Percentiles rank a stretch among this genome's conserved stretches.
Conservation (phyloP, 371 early-diverging fungal species). For the Batkoa obscura region DNA sequence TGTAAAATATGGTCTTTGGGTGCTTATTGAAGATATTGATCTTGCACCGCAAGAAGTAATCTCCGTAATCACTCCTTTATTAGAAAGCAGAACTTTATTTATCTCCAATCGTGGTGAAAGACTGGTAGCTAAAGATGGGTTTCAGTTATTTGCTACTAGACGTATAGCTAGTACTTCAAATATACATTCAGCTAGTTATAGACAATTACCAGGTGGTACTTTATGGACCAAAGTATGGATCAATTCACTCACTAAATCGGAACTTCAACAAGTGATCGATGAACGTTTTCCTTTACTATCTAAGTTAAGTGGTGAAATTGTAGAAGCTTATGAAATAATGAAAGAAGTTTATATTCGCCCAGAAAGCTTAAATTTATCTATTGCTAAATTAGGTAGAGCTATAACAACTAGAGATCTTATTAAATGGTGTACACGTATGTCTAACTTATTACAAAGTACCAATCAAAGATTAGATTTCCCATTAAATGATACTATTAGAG, state of each 20-base stretch:
- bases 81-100: slow-evolving; percentile 85
- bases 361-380: slow-evolving; percentile 20
- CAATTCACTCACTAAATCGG: slow-evolving; percentile 34
- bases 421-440: slow-evolving; percentile 69
- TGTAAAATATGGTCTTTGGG: slow-evolving; percentile 91
- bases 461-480: slow-evolving; percentile 13
- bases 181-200: slow-evolving; percentile 18
- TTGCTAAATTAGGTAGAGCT: slow-evolving; percentile 32
- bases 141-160: slow-evolving; percentile 92
- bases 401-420: slow-evolving; percentile 51
- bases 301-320: slow-evolving; percentile 25
- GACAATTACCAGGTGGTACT: slow-evolving; percentile 37
- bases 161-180: slow-evolving; percentile 20
- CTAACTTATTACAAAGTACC: slow-evolving; percentile 14
- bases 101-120: slow-evolving; percentile 89
- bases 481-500: slow-evolving; percentile 21
- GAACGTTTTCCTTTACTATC: slow-evolving; percentile 30
- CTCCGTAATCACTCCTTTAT: slow-evolving; percentile 83
- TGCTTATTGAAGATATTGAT: slow-evolving; percentile 98
- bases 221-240: slow-evolving; percentile 65
- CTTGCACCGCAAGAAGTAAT: slow-evolving; percentile 95
- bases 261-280: slow-evolving; percentile 40
- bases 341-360: slow-evolving; percentile 32
- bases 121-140: slow-evolving; percentile 75
- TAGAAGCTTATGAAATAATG: slow-evolving; percentile 37